Conservation (phyloP, 352 stramenopile genomes). For the Pythium angustatum region DNA sequence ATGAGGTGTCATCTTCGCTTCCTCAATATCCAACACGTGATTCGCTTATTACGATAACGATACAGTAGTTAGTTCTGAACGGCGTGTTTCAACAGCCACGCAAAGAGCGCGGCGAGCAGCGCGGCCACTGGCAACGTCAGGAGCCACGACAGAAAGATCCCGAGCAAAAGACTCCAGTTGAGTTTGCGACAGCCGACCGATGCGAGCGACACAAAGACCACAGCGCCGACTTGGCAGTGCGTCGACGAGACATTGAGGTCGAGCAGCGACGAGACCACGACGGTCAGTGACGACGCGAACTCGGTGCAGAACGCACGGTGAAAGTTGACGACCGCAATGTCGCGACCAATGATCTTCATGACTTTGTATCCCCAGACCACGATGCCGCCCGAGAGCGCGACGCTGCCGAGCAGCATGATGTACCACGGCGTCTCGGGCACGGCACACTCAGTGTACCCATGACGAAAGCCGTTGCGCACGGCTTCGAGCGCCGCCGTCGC, state of each 20-base stretch:
- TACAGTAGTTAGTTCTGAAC: no score
- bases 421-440: constrained; percentile 43
- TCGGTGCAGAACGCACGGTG: constrained; percentile 71
- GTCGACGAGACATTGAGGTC: constrained; percentile 57
- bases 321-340: constrained; percentile 58
- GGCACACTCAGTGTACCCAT: constrained; percentile 30
- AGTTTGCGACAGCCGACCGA: constrained; percentile 30
- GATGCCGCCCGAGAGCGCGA: constrained; percentile 51
- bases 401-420: constrained; percentile 61
- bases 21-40: no score
- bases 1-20: no score
- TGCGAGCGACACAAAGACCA: constrained; percentile 44
- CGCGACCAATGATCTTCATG: constrained; percentile 54
- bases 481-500: constrained; percentile 65
- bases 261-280: constrained; percentile 51
- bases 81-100: constrained; percentile 15
- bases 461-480: constrained; percentile 62
- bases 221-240: constrained; percentile 66
- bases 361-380: constrained; percentile 65
- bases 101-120: constrained; percentile 23
- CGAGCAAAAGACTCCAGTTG: constrained; percentile 29
- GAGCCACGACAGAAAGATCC: constrained; percentile 31
- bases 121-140: constrained; percentile 34
- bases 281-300: constrained; percentile 59
- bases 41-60: no score